A percentile compares a stretch with the other conserved stretches of the same genome.
These are phyloP conservation scores for Wilcoxina mikolae DNA, from an alignment of 495 filamentous ascomycete genomes.

Conservation along the genomic window DNA sequence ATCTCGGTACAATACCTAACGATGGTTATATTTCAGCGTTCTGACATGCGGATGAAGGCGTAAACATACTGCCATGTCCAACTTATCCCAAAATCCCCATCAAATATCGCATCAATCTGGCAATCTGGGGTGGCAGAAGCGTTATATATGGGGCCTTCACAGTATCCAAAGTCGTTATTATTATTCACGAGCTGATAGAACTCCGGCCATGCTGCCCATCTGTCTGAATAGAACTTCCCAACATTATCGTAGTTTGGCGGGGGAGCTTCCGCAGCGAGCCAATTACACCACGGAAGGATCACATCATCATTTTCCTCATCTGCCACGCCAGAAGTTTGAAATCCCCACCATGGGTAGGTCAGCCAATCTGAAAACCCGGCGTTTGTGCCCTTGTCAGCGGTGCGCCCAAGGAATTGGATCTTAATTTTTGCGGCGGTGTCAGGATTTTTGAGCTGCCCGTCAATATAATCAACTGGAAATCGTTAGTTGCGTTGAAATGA, in stretches of 20 bases:
- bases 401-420: slow-evolving; percentile 36
- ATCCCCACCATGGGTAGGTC: slow-evolving; percentile 34
- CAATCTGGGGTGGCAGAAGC: slow-evolving; percentile 28
- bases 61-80: slow-evolving; percentile 42
- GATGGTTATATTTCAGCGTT: not conserved
- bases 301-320: too few relatives aligned
- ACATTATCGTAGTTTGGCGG: not conserved
- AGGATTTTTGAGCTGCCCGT: slow-evolving; percentile 32
- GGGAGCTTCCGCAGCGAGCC: too few relatives aligned
- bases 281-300: slow-evolving; percentile 36
- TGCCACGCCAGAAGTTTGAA: slow-evolving; percentile 34
- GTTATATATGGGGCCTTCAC: slow-evolving; percentile 20
- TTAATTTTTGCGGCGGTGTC: slow-evolving; percentile 35
- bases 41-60: not conserved
- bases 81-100: slow-evolving; percentile 32
- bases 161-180: slow-evolving; percentile 32
- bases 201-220: slow-evolving; percentile 36
- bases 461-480: slow-evolving; percentile 39
- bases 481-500: too few relatives aligned
- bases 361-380: slow-evolving; percentile 34
- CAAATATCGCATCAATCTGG: slow-evolving; percentile 30
- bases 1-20: slow-evolving; percentile 41
- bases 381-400: slow-evolving; percentile 37
- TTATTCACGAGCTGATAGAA: slow-evolving; percentile 34
- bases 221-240: slow-evolving; percentile 32